Evolutionary conservation across 352 stramenopile species (phyloP).

Genomic region (Phytophthora ohioensis): DNA sequence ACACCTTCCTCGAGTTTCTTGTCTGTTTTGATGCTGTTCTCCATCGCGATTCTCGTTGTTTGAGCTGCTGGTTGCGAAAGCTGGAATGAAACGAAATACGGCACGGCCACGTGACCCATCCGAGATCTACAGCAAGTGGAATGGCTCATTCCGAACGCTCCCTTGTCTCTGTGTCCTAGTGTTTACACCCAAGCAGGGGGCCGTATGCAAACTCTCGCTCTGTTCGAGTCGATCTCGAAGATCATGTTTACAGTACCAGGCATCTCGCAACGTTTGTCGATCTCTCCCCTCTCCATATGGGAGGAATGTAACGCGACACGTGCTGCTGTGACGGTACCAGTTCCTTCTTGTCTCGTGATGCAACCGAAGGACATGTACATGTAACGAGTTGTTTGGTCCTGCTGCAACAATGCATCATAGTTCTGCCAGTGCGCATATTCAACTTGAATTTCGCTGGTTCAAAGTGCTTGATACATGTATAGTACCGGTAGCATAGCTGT

Average conservation of each 20-base stretch:
- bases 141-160: slow-evolving; percentile 1
- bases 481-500: too few species aligned
- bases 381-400: background rate
- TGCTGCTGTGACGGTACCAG: background rate
- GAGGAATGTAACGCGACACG: background rate
- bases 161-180: background rate
- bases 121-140: background rate
- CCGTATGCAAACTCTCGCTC: background rate
- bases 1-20: slow-evolving; percentile 13
- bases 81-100: background rate
- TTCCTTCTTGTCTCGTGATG: background rate
- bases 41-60: background rate
- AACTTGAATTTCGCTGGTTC: too few species aligned
- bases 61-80: background rate
- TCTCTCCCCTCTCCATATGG: too few species aligned
- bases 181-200: background rate
- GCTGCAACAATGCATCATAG: background rate
- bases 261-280: too few species aligned
- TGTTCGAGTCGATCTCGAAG: background rate
- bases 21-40: slow-evolving; percentile 2
- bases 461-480: too few species aligned
- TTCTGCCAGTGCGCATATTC: background rate
- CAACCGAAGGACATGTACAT: background rate
- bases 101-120: background rate
- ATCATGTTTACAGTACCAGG: background rate